Conservation (phyloP, 163 green algal genomes). For the Trebouxiophyceae sp. region DNA sequence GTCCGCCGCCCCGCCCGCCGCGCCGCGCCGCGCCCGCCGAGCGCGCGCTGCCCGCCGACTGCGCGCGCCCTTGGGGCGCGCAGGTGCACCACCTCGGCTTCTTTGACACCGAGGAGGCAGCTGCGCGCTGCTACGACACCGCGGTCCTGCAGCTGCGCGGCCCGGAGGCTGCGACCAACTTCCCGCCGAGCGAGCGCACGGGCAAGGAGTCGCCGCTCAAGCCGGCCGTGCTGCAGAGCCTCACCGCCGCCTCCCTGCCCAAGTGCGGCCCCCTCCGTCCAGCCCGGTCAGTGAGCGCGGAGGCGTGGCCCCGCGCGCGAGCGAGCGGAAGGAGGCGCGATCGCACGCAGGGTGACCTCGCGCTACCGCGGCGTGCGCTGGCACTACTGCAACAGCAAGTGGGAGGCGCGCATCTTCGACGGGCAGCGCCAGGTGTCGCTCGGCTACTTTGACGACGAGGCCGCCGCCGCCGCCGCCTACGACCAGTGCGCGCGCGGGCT, state of each 20-base stretch:
- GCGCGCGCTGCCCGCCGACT: no score
- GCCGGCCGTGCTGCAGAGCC: background rate
- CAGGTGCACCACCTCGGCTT: conserved; percentile 37
- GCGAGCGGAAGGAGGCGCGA: no score
- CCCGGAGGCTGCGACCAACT: conserved; percentile 28
- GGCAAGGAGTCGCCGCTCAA: no score
- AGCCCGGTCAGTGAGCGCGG: background rate
- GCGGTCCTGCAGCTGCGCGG: conserved; percentile 28
- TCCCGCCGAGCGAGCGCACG: background rate
- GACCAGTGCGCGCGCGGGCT: conserved; percentile 16
- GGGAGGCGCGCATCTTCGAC: conserved; percentile 20
- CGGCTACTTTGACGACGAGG: conserved; percentile 22
- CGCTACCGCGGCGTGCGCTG: conserved; percentile 11
- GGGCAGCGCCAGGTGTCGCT: background rate
- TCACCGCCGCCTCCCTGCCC: background rate
- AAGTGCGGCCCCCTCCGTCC: background rate
- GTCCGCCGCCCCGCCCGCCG: no score
- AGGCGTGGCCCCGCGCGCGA: no score
- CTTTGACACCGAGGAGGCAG: conserved; percentile 31
- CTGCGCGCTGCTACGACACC: conserved; percentile 32
- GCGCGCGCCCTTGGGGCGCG: no score
- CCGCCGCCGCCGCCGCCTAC: conserved; percentile 17
- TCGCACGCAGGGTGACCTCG: conserved; percentile 6
- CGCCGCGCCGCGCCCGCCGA: no score
- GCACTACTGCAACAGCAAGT: conserved; percentile 16